A percentile compares a stretch with the other conserved stretches of the same genome.
These are phyloP conservation scores for Trichoderma erinaceum DNA, from an alignment of 495 filamentous ascomycete genomes.

Conservation along the genomic window DNA sequence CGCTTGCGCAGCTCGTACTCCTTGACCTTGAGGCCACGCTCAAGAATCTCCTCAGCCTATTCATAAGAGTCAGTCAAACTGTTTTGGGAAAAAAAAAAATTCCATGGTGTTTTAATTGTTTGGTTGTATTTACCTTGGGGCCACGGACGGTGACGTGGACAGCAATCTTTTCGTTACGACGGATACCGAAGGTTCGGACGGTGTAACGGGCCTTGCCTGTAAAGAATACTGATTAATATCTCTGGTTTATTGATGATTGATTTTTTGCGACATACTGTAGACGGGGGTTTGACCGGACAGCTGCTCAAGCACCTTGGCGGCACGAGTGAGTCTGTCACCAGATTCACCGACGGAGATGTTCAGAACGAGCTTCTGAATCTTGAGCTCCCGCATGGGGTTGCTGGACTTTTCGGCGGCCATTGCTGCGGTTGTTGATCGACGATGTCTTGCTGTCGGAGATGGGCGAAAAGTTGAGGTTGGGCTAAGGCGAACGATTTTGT, in stretches of 20 bases:
- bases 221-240: constrained; percentile 18
- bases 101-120: background rate
- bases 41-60: constrained; percentile 92
- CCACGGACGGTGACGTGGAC: constrained; percentile 99
- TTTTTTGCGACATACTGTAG: constrained; percentile 62
- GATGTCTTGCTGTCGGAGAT: constrained; percentile 10
- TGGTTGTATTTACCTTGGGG: constrained; percentile 57
- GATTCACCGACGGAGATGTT: constrained; percentile 99
- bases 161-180: constrained; percentile 99
- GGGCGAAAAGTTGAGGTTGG: constrained; percentile 11
- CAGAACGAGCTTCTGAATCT: constrained; percentile 99
- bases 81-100: too few relatives aligned
- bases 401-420: constrained; percentile 61
- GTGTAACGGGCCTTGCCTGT: constrained; percentile 99
- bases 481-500: constrained; percentile 13
- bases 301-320: constrained; percentile 99
- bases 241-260: background rate
- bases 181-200: constrained; percentile 99
- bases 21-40: constrained; percentile 99
- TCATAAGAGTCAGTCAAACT: background rate
- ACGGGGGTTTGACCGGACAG: constrained; percentile 98
- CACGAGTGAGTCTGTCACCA: constrained; percentile 99
- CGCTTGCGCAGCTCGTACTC: constrained; percentile 98
- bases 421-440: constrained; percentile 15
- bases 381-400: constrained; percentile 99